Evolutionary conservation across 2,329 filamentous ascomycete genomes (phyloP).

Genomic region (Diaporthe citri): DNA sequence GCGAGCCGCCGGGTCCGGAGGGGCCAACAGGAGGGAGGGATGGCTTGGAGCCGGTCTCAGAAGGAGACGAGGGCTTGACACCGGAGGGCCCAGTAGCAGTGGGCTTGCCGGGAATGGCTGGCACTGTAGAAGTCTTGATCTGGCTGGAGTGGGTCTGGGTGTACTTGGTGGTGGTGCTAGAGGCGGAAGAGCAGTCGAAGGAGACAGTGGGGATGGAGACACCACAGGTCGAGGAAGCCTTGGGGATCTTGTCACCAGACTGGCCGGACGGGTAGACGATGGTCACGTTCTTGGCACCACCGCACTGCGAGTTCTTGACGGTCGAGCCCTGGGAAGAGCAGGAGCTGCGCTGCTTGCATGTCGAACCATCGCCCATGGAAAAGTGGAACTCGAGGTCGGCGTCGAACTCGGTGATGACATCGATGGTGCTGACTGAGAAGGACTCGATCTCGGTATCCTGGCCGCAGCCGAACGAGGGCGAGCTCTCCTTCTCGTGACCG

Average conservation of each 20-base stretch:
- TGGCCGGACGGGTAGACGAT: conserved; percentile 73
- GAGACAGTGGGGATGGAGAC: conserved; percentile 80
- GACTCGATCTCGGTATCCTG: conserved; percentile 51
- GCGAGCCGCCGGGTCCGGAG: conserved; percentile 34
- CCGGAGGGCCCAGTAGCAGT: conserved; percentile 17
- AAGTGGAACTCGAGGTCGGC: conserved; percentile 88
- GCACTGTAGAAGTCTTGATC: conserved; percentile 40
- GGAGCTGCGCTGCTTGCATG: conserved; percentile 81
- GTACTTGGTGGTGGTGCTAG: conserved; percentile 44
- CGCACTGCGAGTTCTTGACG: conserved; percentile 89
- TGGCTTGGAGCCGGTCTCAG: conserved; percentile 41
- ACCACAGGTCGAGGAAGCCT: conserved; percentile 65
- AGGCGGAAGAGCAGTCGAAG: conserved; percentile 75
- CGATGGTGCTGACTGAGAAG: conserved; percentile 83
- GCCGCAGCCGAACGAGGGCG: conserved; percentile 70
- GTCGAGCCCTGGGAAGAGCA: conserved; percentile 78
- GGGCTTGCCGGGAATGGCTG: not conserved
- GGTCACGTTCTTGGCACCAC: conserved; percentile 86
- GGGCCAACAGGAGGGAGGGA: conserved; percentile 19
- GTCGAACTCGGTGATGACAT: conserved; percentile 81
- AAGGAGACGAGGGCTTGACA: conserved; percentile 35
- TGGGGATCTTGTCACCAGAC: conserved; percentile 63
- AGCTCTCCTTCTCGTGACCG: conserved; percentile 57
- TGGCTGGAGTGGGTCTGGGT: conserved; percentile 41
- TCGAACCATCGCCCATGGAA: conserved; percentile 83